A percentile compares a stretch with the other conserved stretches of the same genome.
Evolutionary conservation across 1,139 yeast species (phyloP).

Genomic region (Saccharomyces hybrid): DNA sequence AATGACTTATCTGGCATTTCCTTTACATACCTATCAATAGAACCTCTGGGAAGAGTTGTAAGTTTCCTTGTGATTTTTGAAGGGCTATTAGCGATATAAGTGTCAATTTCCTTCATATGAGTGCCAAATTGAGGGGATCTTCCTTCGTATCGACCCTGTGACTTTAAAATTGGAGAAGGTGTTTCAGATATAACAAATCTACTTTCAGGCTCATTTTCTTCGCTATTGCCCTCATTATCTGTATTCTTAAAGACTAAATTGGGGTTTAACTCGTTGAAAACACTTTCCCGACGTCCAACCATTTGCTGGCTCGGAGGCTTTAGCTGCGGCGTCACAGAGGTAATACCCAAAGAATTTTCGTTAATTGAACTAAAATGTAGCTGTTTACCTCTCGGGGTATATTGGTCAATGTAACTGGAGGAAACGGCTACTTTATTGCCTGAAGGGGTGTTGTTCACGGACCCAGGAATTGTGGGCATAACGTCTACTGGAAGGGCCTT

Average conservation of each 20-base stretch:
- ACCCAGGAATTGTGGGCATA: slow-evolving; percentile 24
- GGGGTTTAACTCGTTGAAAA: neutral
- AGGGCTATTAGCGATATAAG: slow-evolving; percentile 16
- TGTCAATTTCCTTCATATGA: slow-evolving; percentile 3
- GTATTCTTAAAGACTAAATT: neutral
- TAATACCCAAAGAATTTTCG: slow-evolving; percentile 9
- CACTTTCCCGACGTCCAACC: neutral
- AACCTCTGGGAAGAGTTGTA: slow-evolving; percentile 83
- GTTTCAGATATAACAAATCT: slow-evolving; percentile 26
- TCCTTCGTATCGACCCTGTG: slow-evolving; percentile 29
- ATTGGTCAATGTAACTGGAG: slow-evolving; percentile 20
- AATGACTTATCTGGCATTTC: slow-evolving; percentile 48
- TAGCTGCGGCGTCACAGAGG: slow-evolving; percentile 11
- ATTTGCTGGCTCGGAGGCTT: slow-evolving; percentile 7
- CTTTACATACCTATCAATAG: slow-evolving; percentile 76
- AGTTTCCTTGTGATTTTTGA: slow-evolving; percentile 36
- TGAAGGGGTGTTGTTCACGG: slow-evolving; percentile 19
- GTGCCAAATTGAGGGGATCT: slow-evolving; percentile 15
- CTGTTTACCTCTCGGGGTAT: slow-evolving; percentile 7
- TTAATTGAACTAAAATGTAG: neutral
- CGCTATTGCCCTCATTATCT: neutral
- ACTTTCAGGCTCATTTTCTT: slow-evolving; percentile 15
- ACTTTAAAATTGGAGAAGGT: slow-evolving; percentile 34
- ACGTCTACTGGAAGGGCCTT: slow-evolving; percentile 17
- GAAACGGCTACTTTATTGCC: slow-evolving; percentile 14